Evolutionary conservation across 176 grass and related monocot species (phyloP).

Genomic region (Triticum dicoccoides): DNA sequence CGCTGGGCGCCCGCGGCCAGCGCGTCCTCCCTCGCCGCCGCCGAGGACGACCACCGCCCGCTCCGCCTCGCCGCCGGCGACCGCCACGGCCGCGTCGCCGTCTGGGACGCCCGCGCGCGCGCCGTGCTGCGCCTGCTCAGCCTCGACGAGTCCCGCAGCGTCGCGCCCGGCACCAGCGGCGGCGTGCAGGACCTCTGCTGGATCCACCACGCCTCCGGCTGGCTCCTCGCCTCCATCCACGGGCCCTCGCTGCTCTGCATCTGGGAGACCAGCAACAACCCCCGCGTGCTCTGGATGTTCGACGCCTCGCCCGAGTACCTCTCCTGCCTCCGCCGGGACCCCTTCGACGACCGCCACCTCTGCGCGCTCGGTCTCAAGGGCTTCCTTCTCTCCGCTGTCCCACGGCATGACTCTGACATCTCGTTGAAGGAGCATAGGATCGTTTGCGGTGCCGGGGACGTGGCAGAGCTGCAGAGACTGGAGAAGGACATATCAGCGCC

Average conservation of each 20-base stretch:
- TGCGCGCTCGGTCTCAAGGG: constrained; percentile 76
- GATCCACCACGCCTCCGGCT: constrained; percentile 66
- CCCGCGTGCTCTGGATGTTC: constrained; percentile 89
- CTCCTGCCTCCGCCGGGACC: constrained; percentile 83
- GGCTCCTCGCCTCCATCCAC: constrained; percentile 85
- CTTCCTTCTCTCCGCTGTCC: constrained; percentile 74
- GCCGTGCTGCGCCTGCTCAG: constrained; percentile 71
- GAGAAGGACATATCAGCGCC: constrained; percentile 69
- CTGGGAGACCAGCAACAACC: constrained; percentile 61
- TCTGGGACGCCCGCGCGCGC: constrained; percentile 77
- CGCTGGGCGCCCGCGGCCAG: constrained; percentile 28
- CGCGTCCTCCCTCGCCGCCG: constrained; percentile 29
- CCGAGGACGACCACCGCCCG: constrained; percentile 43
- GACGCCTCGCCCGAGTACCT: constrained; percentile 89
- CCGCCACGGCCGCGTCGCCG: constrained; percentile 83
- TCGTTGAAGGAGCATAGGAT: constrained; percentile 76
- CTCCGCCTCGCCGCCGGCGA: constrained; percentile 79
- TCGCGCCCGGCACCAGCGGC: constrained; percentile 39
- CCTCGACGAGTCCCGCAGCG: constrained; percentile 53
- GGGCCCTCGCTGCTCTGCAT: constrained; percentile 80
- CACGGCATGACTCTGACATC: constrained; percentile 50
- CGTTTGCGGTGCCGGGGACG: constrained; percentile 43
- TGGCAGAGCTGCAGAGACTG: constrained; percentile 68
- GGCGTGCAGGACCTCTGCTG: constrained; percentile 95
- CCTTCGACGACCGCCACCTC: constrained; percentile 83